Evolutionary conservation across 1,139 yeast species (phyloP).

Genomic region (Dujonia santamariae): DNA sequence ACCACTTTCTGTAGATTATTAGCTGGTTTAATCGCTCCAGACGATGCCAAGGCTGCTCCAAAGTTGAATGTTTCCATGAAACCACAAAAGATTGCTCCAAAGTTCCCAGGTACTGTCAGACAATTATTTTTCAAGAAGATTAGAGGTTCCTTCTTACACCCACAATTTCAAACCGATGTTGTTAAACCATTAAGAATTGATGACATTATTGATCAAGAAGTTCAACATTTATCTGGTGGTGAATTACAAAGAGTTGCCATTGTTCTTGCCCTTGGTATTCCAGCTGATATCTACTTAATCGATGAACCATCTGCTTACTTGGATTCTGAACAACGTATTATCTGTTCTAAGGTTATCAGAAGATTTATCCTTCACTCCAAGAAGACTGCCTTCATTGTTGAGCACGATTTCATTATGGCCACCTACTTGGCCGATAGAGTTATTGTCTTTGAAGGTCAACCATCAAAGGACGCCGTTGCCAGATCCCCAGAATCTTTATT

Average conservation of each 20-base stretch:
- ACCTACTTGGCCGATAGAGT: constrained; percentile 98
- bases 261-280: constrained; percentile 87
- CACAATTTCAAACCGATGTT: constrained; percentile 98
- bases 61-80: constrained; percentile 92
- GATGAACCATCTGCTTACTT: constrained; percentile 99
- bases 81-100: constrained; percentile 98
- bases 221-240: constrained; percentile 97
- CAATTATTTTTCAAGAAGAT: constrained; percentile 95
- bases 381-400: constrained; percentile 96
- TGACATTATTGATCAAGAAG: constrained; percentile 94
- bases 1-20: constrained; percentile 93
- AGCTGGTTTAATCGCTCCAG: constrained; percentile 91
- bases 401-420: constrained; percentile 99
- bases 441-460: constrained; percentile 94
- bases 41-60: constrained; percentile 74
- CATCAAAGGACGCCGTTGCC: constrained; percentile 81
- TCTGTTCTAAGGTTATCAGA: constrained; percentile 97
- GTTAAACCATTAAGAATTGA: constrained; percentile 93
- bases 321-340: constrained; percentile 99
- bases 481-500: constrained; percentile 86
- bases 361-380: constrained; percentile 93
- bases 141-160: constrained; percentile 89
- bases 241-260: constrained; percentile 99
- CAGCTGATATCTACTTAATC: constrained; percentile 93
- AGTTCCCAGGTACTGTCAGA: constrained; percentile 97